Percentiles rank a stretch among this genome's conserved stretches.
These are phyloP conservation scores for Pestalotiopsis sp. DNA, from an alignment of 2,329 filamentous ascomycete species.

Conservation along the genomic window DNA sequence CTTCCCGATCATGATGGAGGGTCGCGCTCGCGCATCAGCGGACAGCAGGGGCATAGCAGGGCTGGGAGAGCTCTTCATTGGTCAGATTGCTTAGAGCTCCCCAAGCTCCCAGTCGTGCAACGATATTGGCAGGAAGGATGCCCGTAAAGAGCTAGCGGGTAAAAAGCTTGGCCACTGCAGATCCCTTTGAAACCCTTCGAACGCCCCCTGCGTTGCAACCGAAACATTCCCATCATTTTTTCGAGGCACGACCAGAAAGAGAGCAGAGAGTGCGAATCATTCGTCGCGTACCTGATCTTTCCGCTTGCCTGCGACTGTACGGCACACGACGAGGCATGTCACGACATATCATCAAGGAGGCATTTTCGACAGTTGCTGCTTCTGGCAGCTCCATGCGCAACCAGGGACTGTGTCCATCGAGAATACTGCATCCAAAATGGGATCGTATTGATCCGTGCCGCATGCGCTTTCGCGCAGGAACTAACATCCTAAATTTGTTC, in stretches of 20 bases:
- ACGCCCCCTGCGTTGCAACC: constrained; percentile 7
- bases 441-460: not conserved
- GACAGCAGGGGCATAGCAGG: not conserved
- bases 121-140: not conserved
- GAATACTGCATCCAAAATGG: not conserved
- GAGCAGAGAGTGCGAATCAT: not conserved
- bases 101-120: not conserved
- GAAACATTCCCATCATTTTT: constrained; percentile 1
- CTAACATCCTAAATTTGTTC: not conserved
- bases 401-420: not conserved
- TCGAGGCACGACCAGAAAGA: not conserved
- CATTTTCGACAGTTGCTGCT: not conserved
- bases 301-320: not conserved
- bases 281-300: not conserved
- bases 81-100: not conserved
- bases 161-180: constrained; percentile 10
- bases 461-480: not conserved
- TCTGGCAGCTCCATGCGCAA: constrained; percentile 1
- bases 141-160: not conserved
- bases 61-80: not conserved
- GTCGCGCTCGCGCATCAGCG: not conserved
- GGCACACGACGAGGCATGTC: not conserved
- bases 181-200: constrained; percentile 5
- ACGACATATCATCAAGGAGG: not conserved
- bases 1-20: constrained; percentile 1